Evolutionary conservation across 306 rosid species (phyloP).

Genomic region (Lithocarpus polystachyus): DNA sequence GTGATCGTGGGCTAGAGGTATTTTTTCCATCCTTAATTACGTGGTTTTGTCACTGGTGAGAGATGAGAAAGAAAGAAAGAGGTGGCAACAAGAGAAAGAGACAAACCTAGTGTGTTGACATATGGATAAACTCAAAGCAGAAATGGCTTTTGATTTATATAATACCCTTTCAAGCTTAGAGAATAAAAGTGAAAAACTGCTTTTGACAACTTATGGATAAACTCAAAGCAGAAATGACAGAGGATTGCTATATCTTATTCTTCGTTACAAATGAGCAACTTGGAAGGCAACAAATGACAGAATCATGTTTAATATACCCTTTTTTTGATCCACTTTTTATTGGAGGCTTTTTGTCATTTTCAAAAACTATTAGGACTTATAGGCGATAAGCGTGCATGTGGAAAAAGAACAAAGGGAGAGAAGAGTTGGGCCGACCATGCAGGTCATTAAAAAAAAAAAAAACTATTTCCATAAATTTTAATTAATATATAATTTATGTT

Average conservation of each 20-base stretch:
- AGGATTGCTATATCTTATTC: not conserved
- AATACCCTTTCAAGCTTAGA: not conserved
- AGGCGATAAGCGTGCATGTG: not conserved
- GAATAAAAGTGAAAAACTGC: not conserved
- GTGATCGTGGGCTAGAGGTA: too few relatives aligned
- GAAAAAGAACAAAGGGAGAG: not conserved
- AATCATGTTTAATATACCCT: not conserved
- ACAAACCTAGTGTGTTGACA: too few relatives aligned
- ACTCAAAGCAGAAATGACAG: not conserved
- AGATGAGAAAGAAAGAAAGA: too few relatives aligned
- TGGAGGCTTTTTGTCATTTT: not conserved
- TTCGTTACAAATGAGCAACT: not conserved
- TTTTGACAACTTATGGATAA: conserved; percentile 27
- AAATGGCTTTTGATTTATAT: not conserved
- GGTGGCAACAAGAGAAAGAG: too few relatives aligned
- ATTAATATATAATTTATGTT: too few relatives aligned
- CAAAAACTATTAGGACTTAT: not conserved
- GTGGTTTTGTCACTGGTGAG: too few relatives aligned
- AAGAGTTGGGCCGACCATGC: not conserved
- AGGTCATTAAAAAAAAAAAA: too few relatives aligned
- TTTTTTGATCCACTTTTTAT: conserved; percentile 2
- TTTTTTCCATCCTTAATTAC: too few relatives aligned
- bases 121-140: too few relatives aligned
- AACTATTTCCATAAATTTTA: too few relatives aligned
- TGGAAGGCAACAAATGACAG: not conserved